These are phyloP conservation scores for Auriscalpium orientale DNA, from an alignment of 768 basidiomycete species.

Conservation along the genomic window DNA sequence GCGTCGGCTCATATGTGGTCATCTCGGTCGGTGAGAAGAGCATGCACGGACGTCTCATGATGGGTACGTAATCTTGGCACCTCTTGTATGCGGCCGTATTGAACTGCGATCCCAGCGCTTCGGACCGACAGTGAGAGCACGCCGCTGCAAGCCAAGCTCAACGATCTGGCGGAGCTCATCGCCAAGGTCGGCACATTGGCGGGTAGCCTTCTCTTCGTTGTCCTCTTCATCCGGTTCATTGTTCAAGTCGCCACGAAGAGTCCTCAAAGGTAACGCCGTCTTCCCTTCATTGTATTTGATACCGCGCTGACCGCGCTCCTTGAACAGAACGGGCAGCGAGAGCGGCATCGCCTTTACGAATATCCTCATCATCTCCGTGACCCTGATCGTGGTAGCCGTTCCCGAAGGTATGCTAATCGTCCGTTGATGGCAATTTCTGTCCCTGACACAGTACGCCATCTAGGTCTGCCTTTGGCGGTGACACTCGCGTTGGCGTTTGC, in stretches of 20 bases:
- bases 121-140: slow-evolving; percentile 84
- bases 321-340: slow-evolving; percentile 54
- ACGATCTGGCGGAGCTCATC: slow-evolving; percentile 88
- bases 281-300: background rate
- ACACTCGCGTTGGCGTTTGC: slow-evolving; percentile 96
- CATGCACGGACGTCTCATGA: slow-evolving; percentile 97
- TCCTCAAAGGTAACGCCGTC: slow-evolving; percentile 43
- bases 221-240: slow-evolving; percentile 92
- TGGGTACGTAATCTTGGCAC: slow-evolving; percentile 51
- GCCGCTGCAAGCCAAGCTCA: slow-evolving; percentile 90
- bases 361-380: slow-evolving; percentile 91
- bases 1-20: slow-evolving; percentile 87
- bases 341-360: slow-evolving; percentile 90
- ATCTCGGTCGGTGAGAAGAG: slow-evolving; percentile 88
- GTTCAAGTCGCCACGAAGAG: slow-evolving; percentile 66
- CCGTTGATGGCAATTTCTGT: slow-evolving; percentile 3
- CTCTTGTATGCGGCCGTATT: background rate
- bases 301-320: slow-evolving; percentile 1
- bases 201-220: slow-evolving; percentile 71
- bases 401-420: slow-evolving; percentile 53
- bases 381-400: slow-evolving; percentile 81
- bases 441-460: background rate
- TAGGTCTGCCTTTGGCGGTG: slow-evolving; percentile 89
- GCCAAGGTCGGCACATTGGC: slow-evolving; percentile 83
- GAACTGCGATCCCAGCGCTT: slow-evolving; percentile 46